Conservation (phyloP, 208 protist species). For the Leptomonas pyrrhocoris region DNA sequence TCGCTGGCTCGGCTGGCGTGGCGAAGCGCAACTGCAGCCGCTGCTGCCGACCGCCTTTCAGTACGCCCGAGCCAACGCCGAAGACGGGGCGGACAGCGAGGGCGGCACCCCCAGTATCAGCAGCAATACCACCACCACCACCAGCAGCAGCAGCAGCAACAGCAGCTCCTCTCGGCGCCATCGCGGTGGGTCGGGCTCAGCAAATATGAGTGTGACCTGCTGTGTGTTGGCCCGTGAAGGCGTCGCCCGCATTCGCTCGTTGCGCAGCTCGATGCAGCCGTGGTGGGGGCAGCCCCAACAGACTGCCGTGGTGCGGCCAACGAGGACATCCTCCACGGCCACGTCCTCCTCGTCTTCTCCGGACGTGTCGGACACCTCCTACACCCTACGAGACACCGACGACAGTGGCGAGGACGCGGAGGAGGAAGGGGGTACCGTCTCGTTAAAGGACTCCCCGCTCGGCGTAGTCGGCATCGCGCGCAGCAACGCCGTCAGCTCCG, state of each 20-base stretch:
- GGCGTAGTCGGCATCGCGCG: no score
- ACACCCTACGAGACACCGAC: no score
- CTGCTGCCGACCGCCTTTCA: conserved; percentile 23
- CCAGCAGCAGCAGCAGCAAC: neutral
- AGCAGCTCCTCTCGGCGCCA: no score
- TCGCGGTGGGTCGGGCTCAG: no score
- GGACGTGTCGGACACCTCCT: no score
- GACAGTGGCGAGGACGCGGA: no score
- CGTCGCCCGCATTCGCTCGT: conserved; percentile 7
- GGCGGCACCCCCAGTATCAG: neutral
- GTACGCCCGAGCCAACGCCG: neutral
- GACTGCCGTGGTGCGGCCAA: neutral
- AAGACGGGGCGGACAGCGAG: neutral
- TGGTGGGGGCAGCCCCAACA: neutral
- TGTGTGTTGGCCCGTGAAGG: conserved; percentile 12
- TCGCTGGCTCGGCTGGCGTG: conserved; percentile 24
- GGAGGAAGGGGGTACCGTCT: no score
- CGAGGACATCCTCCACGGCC: neutral
- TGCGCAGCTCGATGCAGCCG: conserved; percentile 2
- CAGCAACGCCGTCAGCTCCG: no score
- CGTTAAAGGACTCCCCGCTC: no score
- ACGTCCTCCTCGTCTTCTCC: neutral
- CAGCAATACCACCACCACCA: neutral
- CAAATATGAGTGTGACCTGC: neutral
- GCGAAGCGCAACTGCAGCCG: conserved; percentile 32